Base-by-base conservation (phyloP, 352 stramenopile genomes). In the Pythium sukuiense region DNA sequence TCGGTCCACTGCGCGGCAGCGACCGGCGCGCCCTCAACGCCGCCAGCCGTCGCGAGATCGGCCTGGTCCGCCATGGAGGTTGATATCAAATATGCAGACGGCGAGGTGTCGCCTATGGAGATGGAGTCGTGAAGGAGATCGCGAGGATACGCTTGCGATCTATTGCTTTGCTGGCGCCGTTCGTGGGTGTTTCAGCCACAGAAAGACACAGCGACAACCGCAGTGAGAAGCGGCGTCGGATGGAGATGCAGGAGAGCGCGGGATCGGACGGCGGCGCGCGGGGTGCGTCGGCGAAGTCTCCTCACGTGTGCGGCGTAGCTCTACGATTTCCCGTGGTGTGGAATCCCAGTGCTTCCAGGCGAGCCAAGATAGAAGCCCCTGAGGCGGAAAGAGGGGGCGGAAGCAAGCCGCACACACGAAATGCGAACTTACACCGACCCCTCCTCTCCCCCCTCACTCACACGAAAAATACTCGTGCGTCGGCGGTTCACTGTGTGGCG, bases 1-100 rank as follows among this genome's bases (percentile, higher is more conserved):
- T 97, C 90, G 57, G 89, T 93, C 90, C 90, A 97, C 61, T 88
- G 78, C 49, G 76, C 76, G 41, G 65, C 69, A 39, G 74, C 74
- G 11, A 74, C 65, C 32, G 70, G 74, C 35, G 70, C 71, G 53
- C 71, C 66, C 14, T 89, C 81, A 18, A 48, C 71, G 39, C 48
- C 58, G 27, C 72, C 60, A 52, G 77, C 45, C 64, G 53, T 43
- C 62, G 69, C 76, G 81, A 70, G 81, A 66, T 90, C 83, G 49
- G 79, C 80, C 78, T 92, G 83, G 61, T 92, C 83, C 61, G 83
- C 83, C 83, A 92, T 92, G 45, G 41, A 61, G 52, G 46, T 64
- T 39, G 35, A 61, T 70, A 70, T 69, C 55, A 57, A 69, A 69
- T 70, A 70, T 70, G 63, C 63, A 70, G 63, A 58, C 53, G 61